Base-by-base conservation (phyloP, 768 basidiomycete genomes). In the Pisolithus albus region DNA sequence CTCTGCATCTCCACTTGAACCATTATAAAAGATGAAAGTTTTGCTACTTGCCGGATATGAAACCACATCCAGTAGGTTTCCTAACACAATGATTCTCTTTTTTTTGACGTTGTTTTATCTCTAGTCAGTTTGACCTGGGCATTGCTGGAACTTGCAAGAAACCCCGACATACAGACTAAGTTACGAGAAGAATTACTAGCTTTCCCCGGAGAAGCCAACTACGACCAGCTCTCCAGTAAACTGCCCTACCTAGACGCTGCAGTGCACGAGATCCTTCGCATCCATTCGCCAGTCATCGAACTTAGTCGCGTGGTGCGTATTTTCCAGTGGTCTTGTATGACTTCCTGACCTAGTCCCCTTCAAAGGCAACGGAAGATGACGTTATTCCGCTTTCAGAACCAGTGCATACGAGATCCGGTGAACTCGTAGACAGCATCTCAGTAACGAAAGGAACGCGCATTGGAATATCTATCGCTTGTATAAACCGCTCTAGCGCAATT, bases 161-260 rank as follows among this genome's bases (percentile, higher is more conserved):
- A 77, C 51, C 72, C 64, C 0, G 70, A 77, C 18, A 64, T 70
- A 11, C 81, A 83, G 59, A 59, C 66, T n/a, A 74, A 67, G 43
- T 63, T 83, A 5, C 73, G 81, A 42, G 67, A 73, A 2, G 80
- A 84, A 46, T 69, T 83, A 16, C 52, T 66, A 5, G 60, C 66
- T 18, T 74, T 75, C 45, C 63, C 57, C 5, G 41, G 53, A 21
- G 81, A 82, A 54, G 79, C 81, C 11, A 75, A 72, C 4, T 81
- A 75, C 63, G 80, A 82, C 26, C 73, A 81, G 55, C 67, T 83
- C 1, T 70, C 66, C 7, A 71, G 72, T 4, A 65, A 49, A n/a
- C 63, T 84, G 6, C 81, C 80, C 1, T 81, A 77, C 59, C 76
- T 83, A 5, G 78, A 82, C 53, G 74, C 76, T 0, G 66, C 77